Percentiles rank a stretch among this genome's conserved stretches.
phyloP scores from a whole-genome alignment of 2,329 filamentous ascomycete genomes.

The Bimuria novae-zelandiae region DNA sequence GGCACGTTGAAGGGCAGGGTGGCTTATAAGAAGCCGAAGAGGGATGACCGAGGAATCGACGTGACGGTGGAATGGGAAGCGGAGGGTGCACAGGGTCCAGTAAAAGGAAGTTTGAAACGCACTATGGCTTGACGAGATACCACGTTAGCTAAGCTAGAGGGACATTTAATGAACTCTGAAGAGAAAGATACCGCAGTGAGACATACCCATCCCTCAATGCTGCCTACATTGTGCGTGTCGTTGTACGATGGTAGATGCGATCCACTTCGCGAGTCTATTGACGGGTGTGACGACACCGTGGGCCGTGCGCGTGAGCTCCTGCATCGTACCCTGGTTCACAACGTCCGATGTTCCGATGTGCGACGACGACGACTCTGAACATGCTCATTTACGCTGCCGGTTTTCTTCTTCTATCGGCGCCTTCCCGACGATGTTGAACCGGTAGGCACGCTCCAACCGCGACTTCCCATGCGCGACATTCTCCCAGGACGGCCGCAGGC shows the following conservation, averaged over 20 bases:
- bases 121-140: constrained; percentile 30
- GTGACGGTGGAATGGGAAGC: constrained; percentile 47
- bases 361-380: not conserved
- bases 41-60: constrained; percentile 47
- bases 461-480: constrained; percentile 69
- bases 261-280: not conserved
- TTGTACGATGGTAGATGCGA: not conserved
- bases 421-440: constrained; percentile 24
- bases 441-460: constrained; percentile 22
- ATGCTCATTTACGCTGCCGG: not conserved
- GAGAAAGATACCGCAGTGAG: not conserved
- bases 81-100: constrained; percentile 30
- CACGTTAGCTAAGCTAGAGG: too few relatives aligned
- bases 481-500: constrained; percentile 78
- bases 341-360: constrained; percentile 1
- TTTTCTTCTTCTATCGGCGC: not conserved
- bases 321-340: constrained; percentile 5
- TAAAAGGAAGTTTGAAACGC: constrained; percentile 38
- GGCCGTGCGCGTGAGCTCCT: constrained; percentile 40
- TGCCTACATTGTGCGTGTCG: not conserved
- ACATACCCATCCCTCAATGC: not conserved
- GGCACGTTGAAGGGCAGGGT: constrained; percentile 68
- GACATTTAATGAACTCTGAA: too few relatives aligned
- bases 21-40: constrained; percentile 67
- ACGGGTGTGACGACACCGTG: constrained; percentile 25